These are phyloP conservation scores for Samsoniella hepiali DNA, from an alignment of 2,329 filamentous ascomycete genomes.

Conservation along the genomic window DNA sequence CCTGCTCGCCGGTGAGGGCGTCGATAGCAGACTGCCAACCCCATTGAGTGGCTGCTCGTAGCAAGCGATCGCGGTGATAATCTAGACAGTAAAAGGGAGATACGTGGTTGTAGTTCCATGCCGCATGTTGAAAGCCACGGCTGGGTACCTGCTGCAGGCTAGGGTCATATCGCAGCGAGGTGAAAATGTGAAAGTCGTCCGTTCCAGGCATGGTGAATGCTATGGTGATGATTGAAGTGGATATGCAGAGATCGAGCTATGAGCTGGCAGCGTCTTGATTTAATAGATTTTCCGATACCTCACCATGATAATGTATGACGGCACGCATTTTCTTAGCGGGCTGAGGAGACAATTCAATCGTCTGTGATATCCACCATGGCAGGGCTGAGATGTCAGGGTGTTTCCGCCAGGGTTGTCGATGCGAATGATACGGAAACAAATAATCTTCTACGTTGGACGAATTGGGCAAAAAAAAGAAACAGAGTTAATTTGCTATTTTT, in stretches of 20 bases:
- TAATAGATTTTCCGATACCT: not conserved
- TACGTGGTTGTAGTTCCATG: conserved; percentile 49
- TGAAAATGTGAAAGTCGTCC: conserved; percentile 60
- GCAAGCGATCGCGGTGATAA: conserved; percentile 73
- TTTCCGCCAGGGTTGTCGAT: not conserved
- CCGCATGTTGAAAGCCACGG: conserved; percentile 38
- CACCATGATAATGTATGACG: conserved; percentile 7
- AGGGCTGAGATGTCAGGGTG: too few species aligned
- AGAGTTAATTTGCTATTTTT: too few species aligned
- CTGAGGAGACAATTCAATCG: not conserved
- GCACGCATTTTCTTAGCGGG: not conserved
- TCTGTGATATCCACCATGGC: not conserved
- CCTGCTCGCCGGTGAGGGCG: conserved; percentile 43
- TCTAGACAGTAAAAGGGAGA: conserved; percentile 77
- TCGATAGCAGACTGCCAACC: conserved; percentile 48
- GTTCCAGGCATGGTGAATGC: conserved; percentile 30
- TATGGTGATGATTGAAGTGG: not conserved
- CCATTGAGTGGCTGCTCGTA: conserved; percentile 59
- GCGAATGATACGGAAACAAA: not conserved
- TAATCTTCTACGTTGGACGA: too few species aligned
- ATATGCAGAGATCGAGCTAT: not conserved
- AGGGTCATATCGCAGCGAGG: conserved; percentile 69
- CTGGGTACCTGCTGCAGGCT: conserved; percentile 45
- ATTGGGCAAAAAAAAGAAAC: too few species aligned
- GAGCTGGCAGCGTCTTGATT: too few species aligned